Percentiles rank a stretch among this genome's conserved stretches.
These are phyloP conservation scores for Microsporum canis DNA, from an alignment of 2,329 filamentous ascomycete species.

Conservation along the genomic window DNA sequence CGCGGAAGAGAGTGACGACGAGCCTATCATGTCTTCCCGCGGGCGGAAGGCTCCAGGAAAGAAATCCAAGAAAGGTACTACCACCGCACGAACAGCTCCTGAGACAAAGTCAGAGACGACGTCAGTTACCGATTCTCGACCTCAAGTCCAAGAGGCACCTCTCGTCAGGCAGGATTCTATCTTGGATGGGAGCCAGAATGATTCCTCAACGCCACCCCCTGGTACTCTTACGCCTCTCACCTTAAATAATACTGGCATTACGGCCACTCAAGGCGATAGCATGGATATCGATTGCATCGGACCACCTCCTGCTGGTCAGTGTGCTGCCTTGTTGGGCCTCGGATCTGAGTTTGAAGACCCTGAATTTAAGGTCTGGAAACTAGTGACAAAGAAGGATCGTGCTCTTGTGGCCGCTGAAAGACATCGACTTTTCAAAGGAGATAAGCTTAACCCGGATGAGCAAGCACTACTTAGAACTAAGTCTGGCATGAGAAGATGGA, in stretches of 20 bases:
- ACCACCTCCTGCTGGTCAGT: slow-evolving; percentile 56
- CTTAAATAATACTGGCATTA: slow-evolving; percentile 54
- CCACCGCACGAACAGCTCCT: slow-evolving; percentile 53
- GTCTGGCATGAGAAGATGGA: slow-evolving; percentile 77
- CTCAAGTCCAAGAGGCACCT: slow-evolving; percentile 19
- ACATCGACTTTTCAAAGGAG: slow-evolving; percentile 71
- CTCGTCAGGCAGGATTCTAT: slow-evolving; percentile 61
- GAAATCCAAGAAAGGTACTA: slow-evolving; percentile 59
- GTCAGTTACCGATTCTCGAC: slow-evolving; percentile 40
- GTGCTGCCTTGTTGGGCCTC: slow-evolving; percentile 55
- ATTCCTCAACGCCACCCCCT: slow-evolving; percentile 70
- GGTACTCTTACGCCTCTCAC: slow-evolving; percentile 68
- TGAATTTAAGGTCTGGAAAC: slow-evolving; percentile 97
- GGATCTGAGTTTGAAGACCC: slow-evolving; percentile 75
- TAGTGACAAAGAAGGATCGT: slow-evolving; percentile 93
- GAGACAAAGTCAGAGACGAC: slow-evolving; percentile 25
- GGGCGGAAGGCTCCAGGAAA: slow-evolving; percentile 76
- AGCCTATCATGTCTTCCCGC: slow-evolving; percentile 95
- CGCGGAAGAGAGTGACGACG: slow-evolving; percentile 87
- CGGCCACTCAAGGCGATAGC: slow-evolving; percentile 54
- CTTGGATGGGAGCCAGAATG: slow-evolving; percentile 67
- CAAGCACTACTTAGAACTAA: slow-evolving; percentile 76
- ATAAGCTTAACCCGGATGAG: slow-evolving; percentile 75
- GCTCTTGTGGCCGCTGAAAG: slow-evolving; percentile 77
- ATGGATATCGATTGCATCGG: slow-evolving; percentile 72